Evolutionary conservation across 2,329 filamentous ascomycete genomes (phyloP), one percentile per base, ranked within the genome.

Genomic region (Metarhizium guizhouense): DNA sequence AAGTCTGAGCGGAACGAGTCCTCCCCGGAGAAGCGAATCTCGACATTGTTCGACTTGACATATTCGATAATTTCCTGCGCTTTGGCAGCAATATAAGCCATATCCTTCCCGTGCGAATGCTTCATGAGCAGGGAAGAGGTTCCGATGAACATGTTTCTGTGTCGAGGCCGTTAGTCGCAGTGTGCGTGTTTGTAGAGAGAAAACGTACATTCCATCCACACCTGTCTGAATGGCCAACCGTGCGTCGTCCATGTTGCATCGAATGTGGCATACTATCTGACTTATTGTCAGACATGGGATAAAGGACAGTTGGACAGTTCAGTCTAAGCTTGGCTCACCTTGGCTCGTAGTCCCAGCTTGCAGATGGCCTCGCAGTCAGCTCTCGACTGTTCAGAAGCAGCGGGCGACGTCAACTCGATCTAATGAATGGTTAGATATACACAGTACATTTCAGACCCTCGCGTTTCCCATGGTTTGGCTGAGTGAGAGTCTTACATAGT

Each of bases 321-420:
- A 1, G 25, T 25, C 3, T 25, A 4, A 3, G 25, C 25, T 25
- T 25, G 25, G 25, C 25, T 25, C 25, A 43, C 16, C 40, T 43
- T 43, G 40, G 68, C 59, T 63, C 90, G 92, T 72, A 96, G 83
- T 61, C 91, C 91, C 54, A 96, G 87, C 80, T 92, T 90, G 87
- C 90, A 95, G 68, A 96, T 96, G 56, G 86, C 85, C 76, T 94
- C 87, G 73, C 90, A 96, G 75, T 96, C 93, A 67, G 77, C 74
- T 70, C 86, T 83, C 54, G 90, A 95, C 75, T 95, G 90, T 75
- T 91, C 86, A 14, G 87, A 92, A 54, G 91, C 87, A 60, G 86
- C 89, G 43, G 92, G 92, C 59, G 81, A 88, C 57, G 92, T 96
- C 64, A 96, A 79, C 74, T 96, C 91, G 14, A 69, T 64, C 25